phyloP scores from a whole-genome alignment of 345 rosid genomes.

The Populus ilicifolia region DNA sequence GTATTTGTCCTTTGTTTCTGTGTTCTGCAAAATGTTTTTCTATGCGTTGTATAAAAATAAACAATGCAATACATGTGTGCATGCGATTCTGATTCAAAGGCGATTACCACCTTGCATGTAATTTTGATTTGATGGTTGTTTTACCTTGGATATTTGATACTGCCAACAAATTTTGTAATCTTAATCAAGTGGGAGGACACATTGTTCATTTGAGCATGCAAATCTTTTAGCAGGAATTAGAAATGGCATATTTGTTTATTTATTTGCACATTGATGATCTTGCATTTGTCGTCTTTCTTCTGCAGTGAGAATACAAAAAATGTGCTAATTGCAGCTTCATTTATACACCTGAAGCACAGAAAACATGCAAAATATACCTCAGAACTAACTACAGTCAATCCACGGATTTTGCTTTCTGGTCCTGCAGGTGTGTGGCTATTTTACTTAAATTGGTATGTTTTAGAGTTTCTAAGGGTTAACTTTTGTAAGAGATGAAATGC shows the following conservation, averaged over 20 bases:
- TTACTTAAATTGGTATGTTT: neutral
- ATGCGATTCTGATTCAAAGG: neutral
- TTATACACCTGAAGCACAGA: constrained; percentile 77
- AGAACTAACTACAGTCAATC: constrained; percentile 63
- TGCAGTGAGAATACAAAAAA: constrained; percentile 76
- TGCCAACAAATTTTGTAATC: neutral
- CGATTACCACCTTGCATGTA: neutral
- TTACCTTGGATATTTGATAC: neutral
- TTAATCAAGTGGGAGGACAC: neutral
- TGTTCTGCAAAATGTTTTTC: neutral
- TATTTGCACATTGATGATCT: constrained; percentile 2
- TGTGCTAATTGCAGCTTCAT: constrained; percentile 71
- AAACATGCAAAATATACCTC: constrained; percentile 68
- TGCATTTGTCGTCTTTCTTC: constrained; percentile 2
- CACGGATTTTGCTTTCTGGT: constrained; percentile 88
- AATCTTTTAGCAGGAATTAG: neutral
- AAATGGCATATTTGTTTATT: neutral
- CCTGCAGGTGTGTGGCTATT: constrained; percentile 64
- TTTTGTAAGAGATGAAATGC: constrained; percentile 9
- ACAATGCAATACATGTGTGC: neutral
- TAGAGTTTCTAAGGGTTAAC: neutral
- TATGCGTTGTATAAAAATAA: neutral
- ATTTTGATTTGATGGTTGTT: neutral
- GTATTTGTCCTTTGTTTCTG: neutral
- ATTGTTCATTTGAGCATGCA: neutral